These are phyloP conservation scores for Helianthus tuberosus DNA, from an alignment of 129 eudicot species.

Conservation along the genomic window DNA sequence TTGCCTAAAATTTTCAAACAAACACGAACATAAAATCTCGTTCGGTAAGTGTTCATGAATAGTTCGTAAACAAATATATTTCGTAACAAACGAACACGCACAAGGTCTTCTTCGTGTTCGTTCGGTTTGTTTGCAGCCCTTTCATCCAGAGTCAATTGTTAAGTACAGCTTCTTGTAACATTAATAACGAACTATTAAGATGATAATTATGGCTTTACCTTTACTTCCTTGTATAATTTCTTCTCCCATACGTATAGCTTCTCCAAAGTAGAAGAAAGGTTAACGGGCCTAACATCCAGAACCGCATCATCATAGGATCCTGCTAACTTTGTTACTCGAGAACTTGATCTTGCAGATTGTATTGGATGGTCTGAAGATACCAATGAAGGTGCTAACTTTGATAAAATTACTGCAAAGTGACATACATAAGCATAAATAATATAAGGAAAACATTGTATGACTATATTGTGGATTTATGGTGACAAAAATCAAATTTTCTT, in stretches of 20 bases:
- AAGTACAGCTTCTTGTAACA: not conserved
- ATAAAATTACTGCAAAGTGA: conserved; percentile 52
- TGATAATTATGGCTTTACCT: conserved; percentile 50
- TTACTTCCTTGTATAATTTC: conserved; percentile 83
- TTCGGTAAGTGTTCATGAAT: too few relatives aligned
- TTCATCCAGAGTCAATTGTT: not conserved
- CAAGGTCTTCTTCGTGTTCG: too few relatives aligned
- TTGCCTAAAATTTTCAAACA: too few relatives aligned
- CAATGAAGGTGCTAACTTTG: conserved; percentile 56
- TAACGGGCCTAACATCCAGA: conserved; percentile 32
- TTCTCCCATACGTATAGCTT: conserved; percentile 92
- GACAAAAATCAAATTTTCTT: conserved; percentile 20
- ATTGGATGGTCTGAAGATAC: conserved; percentile 41
- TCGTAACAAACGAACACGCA: too few relatives aligned
- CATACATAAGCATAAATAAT: conserved; percentile 6
- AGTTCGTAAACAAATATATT: too few relatives aligned
- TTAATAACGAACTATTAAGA: not conserved
- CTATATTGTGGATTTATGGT: not conserved
- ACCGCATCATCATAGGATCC: conserved; percentile 58
- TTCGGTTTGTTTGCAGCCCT: too few relatives aligned
- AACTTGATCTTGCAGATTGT: conserved; percentile 47
- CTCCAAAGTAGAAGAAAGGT: conserved; percentile 84
- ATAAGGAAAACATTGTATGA: conserved; percentile 6
- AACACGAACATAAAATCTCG: too few relatives aligned
- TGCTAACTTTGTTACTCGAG: conserved; percentile 59